Base-by-base conservation (phyloP, 192 early-diverging fungal species). In the Phlyctochytrium arcticum region DNA sequence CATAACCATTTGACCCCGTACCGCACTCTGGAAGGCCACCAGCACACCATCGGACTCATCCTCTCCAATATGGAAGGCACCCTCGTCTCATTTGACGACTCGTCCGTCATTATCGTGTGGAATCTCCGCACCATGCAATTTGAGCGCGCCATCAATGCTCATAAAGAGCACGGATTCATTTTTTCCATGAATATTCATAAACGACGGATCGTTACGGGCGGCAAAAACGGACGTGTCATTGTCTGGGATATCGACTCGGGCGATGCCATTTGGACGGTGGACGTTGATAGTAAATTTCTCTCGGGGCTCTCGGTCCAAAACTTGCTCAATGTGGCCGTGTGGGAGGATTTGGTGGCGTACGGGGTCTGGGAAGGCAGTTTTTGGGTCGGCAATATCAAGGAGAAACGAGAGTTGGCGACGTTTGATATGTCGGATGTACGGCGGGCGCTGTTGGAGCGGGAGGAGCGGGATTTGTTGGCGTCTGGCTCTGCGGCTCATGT, bases 181-280 rank as follows among this genome's bases (percentile, higher is more conserved):
- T 65, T 72, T 36, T 66, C 61, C 30, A 72, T 73, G 62, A 73
- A 73, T 48, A 57, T 73, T 26, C 54, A 73, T 49, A 73, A 73
- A 51, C 72, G 72, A 3, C 46, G 54, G 8, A 57, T 73, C 42
- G 68, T 73, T 5, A 65, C 69, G 7, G 72, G 72, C 23, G 72
- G 72, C 31, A 34, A 53, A 31, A 57, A 73, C 42, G 72, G 72
- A 15, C 32, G 37, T n/a, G 68, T 73, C 26, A 65, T 63, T 35
- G 67, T 73, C 4, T 72, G 72, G 69, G 47, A 73, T 37, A 57
- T 54, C 8, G 69, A 73, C 44, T 51, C 46, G 15, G 72, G 72
- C 2, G 55, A 57, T 8, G 37, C 34, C 0, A 26, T 66, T 5
- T 57, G 44, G 54, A 57, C 19, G 9, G 36, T 73, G 2, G 23